phyloP scores from a whole-genome alignment of 139 green algal genomes.

The Mesotaenium endlicherianum region DNA sequence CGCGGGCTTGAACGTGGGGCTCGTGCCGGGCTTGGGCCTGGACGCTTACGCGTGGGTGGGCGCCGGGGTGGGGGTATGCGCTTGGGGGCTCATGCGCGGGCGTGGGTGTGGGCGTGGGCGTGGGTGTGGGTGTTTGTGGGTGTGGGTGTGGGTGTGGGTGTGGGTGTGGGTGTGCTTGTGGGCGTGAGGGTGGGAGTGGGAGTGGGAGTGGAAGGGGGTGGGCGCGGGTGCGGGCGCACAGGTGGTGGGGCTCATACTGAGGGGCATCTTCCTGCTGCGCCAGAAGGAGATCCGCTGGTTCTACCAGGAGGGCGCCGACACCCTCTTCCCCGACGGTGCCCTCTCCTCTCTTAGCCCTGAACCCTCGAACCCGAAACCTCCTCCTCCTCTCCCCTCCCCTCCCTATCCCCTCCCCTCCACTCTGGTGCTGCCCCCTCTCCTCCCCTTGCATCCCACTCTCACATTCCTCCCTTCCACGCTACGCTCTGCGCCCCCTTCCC shows the following conservation, averaged over 20 bases:
- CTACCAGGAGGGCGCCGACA: constrained; percentile 31
- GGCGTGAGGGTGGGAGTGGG: not conserved
- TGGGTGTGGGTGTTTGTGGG: not conserved
- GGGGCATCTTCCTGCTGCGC: constrained; percentile 36
- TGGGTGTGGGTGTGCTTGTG: not conserved
- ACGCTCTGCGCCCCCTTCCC: too few species aligned
- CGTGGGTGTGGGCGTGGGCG: not conserved
- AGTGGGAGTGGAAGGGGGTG: not conserved
- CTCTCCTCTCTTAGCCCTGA: not conserved
- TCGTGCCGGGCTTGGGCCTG: too few species aligned
- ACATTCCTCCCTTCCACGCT: too few species aligned
- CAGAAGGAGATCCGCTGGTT: constrained; percentile 43
- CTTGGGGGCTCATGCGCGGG: not conserved
- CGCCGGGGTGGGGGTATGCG: not conserved
- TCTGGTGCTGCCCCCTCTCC: too few species aligned
- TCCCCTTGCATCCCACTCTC: too few species aligned
- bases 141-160: not conserved
- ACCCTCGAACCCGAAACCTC: too few species aligned
- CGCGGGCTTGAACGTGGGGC: too few species aligned
- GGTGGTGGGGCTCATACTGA: constrained; percentile 26
- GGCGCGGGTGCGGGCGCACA: not conserved
- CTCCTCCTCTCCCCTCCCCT: too few species aligned
- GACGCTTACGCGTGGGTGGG: not conserved
- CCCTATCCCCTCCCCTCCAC: too few species aligned
- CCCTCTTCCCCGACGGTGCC: constrained; percentile 32